A percentile compares a stretch with the other conserved stretches of the same genome.
phyloP scores from a whole-genome alignment of 805 yeast species.

The Ogataea ganodermae region DNA sequence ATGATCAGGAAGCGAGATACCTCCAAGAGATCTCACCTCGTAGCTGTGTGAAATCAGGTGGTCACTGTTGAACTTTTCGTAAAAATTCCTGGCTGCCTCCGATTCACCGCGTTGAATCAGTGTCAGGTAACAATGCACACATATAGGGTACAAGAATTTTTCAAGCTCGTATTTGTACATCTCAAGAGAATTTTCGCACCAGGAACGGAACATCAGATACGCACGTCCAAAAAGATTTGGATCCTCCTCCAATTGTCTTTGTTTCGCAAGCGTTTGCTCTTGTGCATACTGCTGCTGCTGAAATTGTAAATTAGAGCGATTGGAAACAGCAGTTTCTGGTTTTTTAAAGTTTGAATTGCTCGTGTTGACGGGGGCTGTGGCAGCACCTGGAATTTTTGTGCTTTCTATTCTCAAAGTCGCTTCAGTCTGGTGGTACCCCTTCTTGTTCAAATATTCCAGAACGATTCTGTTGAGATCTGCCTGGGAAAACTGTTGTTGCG shows the following conservation, averaged over 20 bases:
- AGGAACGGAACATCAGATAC: constrained; percentile 73
- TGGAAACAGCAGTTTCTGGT: constrained; percentile 38
- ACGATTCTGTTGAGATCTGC: constrained; percentile 92
- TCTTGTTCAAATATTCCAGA: constrained; percentile 86
- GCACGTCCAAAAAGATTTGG: constrained; percentile 80
- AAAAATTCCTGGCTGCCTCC: constrained; percentile 69
- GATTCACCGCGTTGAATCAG: constrained; percentile 65
- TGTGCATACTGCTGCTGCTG: constrained; percentile 33
- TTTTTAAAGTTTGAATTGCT: constrained; percentile 38
- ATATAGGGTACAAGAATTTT: constrained; percentile 86
- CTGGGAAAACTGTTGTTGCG: constrained; percentile 53
- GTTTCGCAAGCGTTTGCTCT: constrained; percentile 28
- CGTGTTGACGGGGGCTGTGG: constrained; percentile 51
- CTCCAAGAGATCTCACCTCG: constrained; percentile 71
- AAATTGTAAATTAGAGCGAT: constrained; percentile 36
- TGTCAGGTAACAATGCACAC: constrained; percentile 83
- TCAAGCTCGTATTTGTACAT: constrained; percentile 86
- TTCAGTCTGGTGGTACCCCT: constrained; percentile 93
- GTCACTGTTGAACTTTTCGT: constrained; percentile 70
- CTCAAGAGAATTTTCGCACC: constrained; percentile 92
- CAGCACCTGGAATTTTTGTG: constrained; percentile 56
- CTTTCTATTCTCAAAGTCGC: constrained; percentile 90
- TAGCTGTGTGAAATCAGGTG: constrained; percentile 74
- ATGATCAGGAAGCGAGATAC: constrained; percentile 79
- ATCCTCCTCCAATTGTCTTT: constrained; percentile 49